Evolutionary conservation across 2,329 filamentous ascomycete genomes (phyloP), one percentile per base, ranked within the genome.

Genomic region (Ilyonectria destructans): DNA sequence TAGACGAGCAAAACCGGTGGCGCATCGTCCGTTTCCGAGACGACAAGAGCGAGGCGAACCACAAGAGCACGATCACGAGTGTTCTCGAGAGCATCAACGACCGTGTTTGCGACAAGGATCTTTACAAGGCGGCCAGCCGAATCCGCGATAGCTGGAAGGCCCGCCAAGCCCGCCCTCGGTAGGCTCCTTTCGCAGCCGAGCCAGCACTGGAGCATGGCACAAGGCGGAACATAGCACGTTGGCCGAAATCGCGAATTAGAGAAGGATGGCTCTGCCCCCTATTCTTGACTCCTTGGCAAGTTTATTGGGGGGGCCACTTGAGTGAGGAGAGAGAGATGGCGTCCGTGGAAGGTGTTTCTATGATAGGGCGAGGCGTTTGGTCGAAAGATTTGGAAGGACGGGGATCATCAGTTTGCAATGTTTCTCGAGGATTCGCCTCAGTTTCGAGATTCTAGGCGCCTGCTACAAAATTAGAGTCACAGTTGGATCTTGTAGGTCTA

Each of bases 21-120:
- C 90, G 95, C 65, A 93, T 94, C 80, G 92, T 96, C 74, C 91
- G 95, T 33, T 96, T 98, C 81, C 89, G 96, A 59, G 95, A 98
- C 77, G 96, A 99, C 81, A 99, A 99, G 83, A 85, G 86, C 31
- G 92, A 97, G 73, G 95, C 93, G 0, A 99, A 99, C 77, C 95
- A 98, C 81, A 92, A 93, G 67, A 91, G 85, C 19, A 96, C 93
- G 0, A 94, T 98, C 1, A 86, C 91, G 29, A 97, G 93, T 78
- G 96, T 99, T 4, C 87, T 98, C 67, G 92, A 96, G 71, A 97
- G 94, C 80, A 98, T 99, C 74, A 88, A 90, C 68, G 94, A 98
- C 76, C 91, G 90, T 1, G 94, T 99, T 12, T 93, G 90, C 0
- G 90, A 97, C 81, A 87, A 93, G 65, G 95, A 99, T 77, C 85